These are phyloP conservation scores for Fennellomyces sp. DNA, from an alignment of 371 early-diverging fungal species.

Conservation along the genomic window DNA sequence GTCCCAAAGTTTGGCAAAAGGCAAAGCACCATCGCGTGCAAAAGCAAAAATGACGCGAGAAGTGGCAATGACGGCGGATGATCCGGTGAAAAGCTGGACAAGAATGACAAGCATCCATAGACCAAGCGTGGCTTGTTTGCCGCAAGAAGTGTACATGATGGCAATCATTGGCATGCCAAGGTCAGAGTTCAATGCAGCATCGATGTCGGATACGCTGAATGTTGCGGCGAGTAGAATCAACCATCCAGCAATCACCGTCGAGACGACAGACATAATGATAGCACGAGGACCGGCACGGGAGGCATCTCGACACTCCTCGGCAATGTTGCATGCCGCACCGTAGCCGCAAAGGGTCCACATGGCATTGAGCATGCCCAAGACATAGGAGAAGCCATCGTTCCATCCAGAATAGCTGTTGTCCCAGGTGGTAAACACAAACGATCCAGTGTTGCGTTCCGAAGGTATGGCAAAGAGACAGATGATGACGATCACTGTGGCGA, in stretches of 20 bases:
- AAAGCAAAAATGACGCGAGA: constrained; percentile 70
- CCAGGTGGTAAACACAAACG: constrained; percentile 14
- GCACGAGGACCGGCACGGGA: constrained; percentile 55
- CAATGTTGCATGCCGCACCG: constrained; percentile 62
- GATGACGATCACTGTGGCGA: constrained; percentile 15
- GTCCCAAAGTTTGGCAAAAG: neutral
- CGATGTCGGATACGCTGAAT: constrained; percentile 30
- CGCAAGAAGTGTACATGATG: constrained; percentile 24
- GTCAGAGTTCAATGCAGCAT: constrained; percentile 27
- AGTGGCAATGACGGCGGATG: constrained; percentile 10
- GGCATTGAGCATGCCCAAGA: constrained; percentile 16
- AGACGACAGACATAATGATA: constrained; percentile 45
- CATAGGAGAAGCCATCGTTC: constrained; percentile 12
- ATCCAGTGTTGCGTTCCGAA: constrained; percentile 9
- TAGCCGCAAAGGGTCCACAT: constrained; percentile 54
- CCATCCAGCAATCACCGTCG: constrained; percentile 39
- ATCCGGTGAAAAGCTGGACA: constrained; percentile 15
- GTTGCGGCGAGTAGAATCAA: constrained; percentile 29
- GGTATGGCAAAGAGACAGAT: constrained; percentile 12
- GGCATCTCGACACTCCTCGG: constrained; percentile 62
- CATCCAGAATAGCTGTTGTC: constrained; percentile 12
- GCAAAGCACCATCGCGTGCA: constrained; percentile 65
- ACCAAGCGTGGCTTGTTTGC: constrained; percentile 13
- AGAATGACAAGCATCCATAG: constrained; percentile 15
- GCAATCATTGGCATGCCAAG: constrained; percentile 28